A percentile compares a stretch with the other conserved stretches of the same genome.
Evolutionary conservation across 768 basidiomycete species (phyloP).

Genomic region (Gyrodon lividus): DNA sequence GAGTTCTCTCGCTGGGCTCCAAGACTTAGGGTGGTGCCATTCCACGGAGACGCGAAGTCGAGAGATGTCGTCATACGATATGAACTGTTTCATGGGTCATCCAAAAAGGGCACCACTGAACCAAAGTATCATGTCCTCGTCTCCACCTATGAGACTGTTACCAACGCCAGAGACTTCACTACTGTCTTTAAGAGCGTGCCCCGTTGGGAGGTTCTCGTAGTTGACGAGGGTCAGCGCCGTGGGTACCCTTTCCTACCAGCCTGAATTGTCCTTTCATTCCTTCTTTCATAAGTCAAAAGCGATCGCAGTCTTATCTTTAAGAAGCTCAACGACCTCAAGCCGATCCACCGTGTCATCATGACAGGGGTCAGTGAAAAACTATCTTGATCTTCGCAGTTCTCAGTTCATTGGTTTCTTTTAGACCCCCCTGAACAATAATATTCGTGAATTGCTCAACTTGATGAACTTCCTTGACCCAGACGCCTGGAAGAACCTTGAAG

Average conservation of each 20-base stretch:
- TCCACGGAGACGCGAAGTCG: slow-evolving; percentile 76
- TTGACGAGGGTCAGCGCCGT: slow-evolving; percentile 94
- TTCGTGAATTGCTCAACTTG: slow-evolving; percentile 93
- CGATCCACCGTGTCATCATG: slow-evolving; percentile 81
- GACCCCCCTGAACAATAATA: slow-evolving; percentile 97
- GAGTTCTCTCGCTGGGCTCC: slow-evolving; percentile 84
- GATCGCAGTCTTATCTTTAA: slow-evolving; percentile 78
- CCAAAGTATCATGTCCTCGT: slow-evolving; percentile 87
- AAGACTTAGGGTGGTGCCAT: slow-evolving; percentile 74
- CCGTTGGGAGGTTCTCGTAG: slow-evolving; percentile 90
- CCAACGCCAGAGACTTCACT: slow-evolving; percentile 63
- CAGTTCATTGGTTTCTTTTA: slow-evolving; percentile 25
- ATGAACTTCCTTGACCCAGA: slow-evolving; percentile 91
- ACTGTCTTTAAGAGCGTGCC: slow-evolving; percentile 77
- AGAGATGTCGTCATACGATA: slow-evolving; percentile 79
- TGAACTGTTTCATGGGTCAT: slow-evolving; percentile 67
- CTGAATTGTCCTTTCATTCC: slow-evolving; percentile 6
- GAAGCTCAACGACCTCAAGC: slow-evolving; percentile 77
- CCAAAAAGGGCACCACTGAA: slow-evolving; percentile 41
- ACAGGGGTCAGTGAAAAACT: slow-evolving; percentile 62
- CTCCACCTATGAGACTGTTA: slow-evolving; percentile 89
- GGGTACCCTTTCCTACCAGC: slow-evolving; percentile 33
- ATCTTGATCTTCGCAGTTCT: background rate
- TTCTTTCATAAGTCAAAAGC: slow-evolving; percentile 65
- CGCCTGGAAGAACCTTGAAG: slow-evolving; percentile 74